Base-by-base conservation (phyloP, 306 rosid species). In the Vicia faba region DNA sequence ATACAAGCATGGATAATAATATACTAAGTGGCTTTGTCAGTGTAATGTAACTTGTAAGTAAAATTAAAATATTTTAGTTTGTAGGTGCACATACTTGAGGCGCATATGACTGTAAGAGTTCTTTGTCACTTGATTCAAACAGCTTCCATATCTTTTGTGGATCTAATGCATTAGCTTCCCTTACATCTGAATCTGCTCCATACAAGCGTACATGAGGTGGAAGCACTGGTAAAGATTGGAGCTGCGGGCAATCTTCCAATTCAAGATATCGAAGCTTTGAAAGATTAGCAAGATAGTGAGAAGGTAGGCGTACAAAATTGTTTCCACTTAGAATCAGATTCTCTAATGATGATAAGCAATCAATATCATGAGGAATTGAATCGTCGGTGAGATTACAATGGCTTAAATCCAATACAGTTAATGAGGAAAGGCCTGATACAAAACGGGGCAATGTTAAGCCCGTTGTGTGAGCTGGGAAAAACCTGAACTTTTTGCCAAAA, bases 111-210 rank as follows among this genome's bases (percentile, higher is more conserved):
- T 41, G 25, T 8, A 56, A 41, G 29, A 65, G 49, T 66, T 61
- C 69, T 3, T 43, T 25, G 12, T 50, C 28, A 3, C 7, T 4
- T 50, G 57, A 50, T 19, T 50, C 57, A 9, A 50, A 50, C 13
- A 61, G 14, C 63, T 61, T 61, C 76, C 76, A 49, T n/a, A 71
- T 14, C 76, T 61, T 50, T 56, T 65, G 43, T 23, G 44, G 44
- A 50, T 71, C 76, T 35, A 61, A 38, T 36, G 63, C 15, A 19
- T 15, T 14, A 71, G 54, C 69, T 51, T 71, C 53, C 63, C 1
- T 3, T 23, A 12, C 54, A 5, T 11, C 15, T 23, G 48, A 71
- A 62, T 61, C 55, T 31, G 45, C 12, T 1, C 26, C 13, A 3
- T 43, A 43, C 20, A 63, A 23, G 54, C 54, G 23, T 40, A 23